phyloP scores from a whole-genome alignment of 2,329 filamentous ascomycete species.

The Colletotrichum endophyticum region DNA sequence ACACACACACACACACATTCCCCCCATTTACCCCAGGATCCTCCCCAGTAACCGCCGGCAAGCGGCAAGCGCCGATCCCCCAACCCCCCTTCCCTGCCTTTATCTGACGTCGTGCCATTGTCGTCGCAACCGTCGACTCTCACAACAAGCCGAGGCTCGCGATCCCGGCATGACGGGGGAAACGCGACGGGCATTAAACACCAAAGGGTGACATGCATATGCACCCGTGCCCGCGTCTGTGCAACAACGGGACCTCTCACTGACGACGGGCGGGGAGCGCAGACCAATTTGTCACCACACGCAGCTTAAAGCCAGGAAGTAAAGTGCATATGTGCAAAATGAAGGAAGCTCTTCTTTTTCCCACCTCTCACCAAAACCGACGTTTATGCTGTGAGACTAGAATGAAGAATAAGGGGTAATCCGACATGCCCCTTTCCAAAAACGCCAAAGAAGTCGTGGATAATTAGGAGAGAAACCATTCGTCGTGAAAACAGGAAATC shows the following conservation, averaged over 20 bases:
- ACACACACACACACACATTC: neutral
- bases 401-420: neutral
- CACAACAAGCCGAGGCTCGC: neutral
- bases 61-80: neutral
- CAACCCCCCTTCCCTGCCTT: too few species aligned
- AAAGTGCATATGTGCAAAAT: neutral
- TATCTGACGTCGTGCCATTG: neutral
- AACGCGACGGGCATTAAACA: neutral
- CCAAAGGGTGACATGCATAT: neutral
- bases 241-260: neutral
- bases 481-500: constrained; percentile 1
- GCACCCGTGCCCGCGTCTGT: neutral
- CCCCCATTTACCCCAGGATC: neutral
- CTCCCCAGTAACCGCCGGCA: neutral
- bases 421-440: neutral
- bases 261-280: neutral
- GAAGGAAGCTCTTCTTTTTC: neutral
- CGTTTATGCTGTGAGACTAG: constrained; percentile 8
- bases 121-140: neutral
- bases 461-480: neutral
- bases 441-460: constrained; percentile 1
- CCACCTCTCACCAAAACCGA: neutral
- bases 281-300: neutral
- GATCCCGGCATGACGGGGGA: neutral
- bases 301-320: neutral